Base-by-base conservation (phyloP, 768 basidiomycete genomes). In the Pleurotus tuoliensis region DNA sequence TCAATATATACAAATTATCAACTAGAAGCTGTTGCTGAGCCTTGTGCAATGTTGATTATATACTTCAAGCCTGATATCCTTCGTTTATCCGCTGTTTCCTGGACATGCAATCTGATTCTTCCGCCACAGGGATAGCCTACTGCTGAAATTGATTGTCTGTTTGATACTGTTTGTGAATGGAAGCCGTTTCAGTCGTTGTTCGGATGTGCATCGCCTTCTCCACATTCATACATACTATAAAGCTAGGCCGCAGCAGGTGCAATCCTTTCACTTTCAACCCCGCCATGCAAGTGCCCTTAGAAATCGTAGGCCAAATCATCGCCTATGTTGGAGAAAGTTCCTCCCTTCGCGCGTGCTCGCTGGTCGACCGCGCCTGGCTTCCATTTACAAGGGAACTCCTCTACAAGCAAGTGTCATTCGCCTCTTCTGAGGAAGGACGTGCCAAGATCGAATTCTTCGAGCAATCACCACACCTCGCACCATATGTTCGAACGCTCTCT, bases 11-110 rank as follows among this genome's bases (percentile, higher is more conserved):
- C 72, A 72, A 80, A 66, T 34, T 74, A 86, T 87, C 86, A 87
- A 89, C 87, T 90, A 90, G 87, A 90, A 88, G 87, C 87, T 90
- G 87, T 90, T 90, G 70, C 82, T 87, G 83, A 90, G 84, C 82
- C 39, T 77, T 76, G 66, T 79, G 83, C 84, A 56, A 77, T 81
- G 87, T 87, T 83, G 82, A 69, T 58, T 59, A 57, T 34, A 34
- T 34, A 34, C 30, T 34, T 34, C 30, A 34, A 34, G 30, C 30
- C 30, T 34, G 30, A 34, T 34, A 1, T 34, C 30, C 30, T 34
- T 34, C 30, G 30, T 34, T 34, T 34, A 34, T 34, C 8, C 8
- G 30, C 30, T 34, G 30, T 34, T 34, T 34, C 30, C 11, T 34
- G 30, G 11, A 4, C 11, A 9, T 34, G 8, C 8, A 4, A 34